phyloP scores from a whole-genome alignment of 1,139 yeast genomes.

The Lodderomyces pseudojiufengensis region DNA sequence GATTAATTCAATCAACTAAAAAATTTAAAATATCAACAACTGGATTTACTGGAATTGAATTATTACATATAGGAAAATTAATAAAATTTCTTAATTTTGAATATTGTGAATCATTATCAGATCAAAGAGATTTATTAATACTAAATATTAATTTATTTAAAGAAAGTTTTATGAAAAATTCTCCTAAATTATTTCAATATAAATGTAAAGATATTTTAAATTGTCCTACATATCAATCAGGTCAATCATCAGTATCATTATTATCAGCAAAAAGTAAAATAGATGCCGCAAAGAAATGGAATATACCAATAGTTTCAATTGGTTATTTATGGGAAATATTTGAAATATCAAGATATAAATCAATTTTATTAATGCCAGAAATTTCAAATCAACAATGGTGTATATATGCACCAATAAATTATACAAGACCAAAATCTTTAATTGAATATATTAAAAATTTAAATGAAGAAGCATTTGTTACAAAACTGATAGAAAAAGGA shows the following conservation, averaged over 20 bases:
- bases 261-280: conserved; percentile 52
- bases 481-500: not conserved
- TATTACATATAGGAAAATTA: conserved; percentile 68
- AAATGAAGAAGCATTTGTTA: conserved; percentile 3
- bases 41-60: conserved; percentile 83
- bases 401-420: conserved; percentile 40
- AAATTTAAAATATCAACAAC: conserved; percentile 58
- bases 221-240: conserved; percentile 34
- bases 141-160: conserved; percentile 56
- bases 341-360: conserved; percentile 17
- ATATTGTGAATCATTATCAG: conserved; percentile 49
- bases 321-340: conserved; percentile 49
- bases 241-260: conserved; percentile 29
- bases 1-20: conserved; percentile 29
- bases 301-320: conserved; percentile 52
- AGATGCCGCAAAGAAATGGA: conserved; percentile 54
- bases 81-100: conserved; percentile 50
- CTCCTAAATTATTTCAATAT: conserved; percentile 39
- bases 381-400: conserved; percentile 48
- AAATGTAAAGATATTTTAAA: conserved; percentile 30
- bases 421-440: conserved; percentile 24
- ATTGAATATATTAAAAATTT: conserved; percentile 29
- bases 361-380: conserved; percentile 26
- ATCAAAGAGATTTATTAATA: conserved; percentile 59
- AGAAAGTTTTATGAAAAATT: conserved; percentile 27